Conservation (phyloP, 2,329 filamentous ascomycete species). For the Emergomyces pasteurianus region DNA sequence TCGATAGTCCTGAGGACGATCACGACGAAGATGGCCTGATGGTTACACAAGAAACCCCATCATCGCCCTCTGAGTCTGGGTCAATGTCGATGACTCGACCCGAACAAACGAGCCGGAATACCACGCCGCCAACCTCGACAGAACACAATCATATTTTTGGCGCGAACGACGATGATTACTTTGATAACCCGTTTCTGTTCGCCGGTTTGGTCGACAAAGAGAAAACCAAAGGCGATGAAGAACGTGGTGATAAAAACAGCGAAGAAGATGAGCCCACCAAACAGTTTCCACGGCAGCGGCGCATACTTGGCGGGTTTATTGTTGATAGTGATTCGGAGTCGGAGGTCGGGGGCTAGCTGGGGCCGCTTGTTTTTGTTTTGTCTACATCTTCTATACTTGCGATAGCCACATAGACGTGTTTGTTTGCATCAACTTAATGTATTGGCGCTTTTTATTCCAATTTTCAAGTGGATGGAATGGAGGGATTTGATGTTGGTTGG, state of each 20-base stretch:
- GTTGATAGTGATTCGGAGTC: constrained; percentile 34
- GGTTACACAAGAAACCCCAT: background rate
- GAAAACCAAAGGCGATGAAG: background rate
- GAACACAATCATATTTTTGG: constrained; percentile 19
- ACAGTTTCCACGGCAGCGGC: constrained; percentile 22
- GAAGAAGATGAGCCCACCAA: constrained; percentile 23
- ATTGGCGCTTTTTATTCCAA: no score
- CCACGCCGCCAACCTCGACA: constrained; percentile 16
- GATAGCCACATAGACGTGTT: no score
- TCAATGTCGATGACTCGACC: background rate
- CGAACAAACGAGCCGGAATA: background rate
- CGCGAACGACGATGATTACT: constrained; percentile 17
- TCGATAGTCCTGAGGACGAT: background rate
- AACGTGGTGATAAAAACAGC: constrained; percentile 9
- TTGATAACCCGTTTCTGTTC: constrained; percentile 2
- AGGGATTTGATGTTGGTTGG: background rate
- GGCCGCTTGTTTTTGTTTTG: background rate
- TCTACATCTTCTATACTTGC: no score
- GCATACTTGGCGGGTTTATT: constrained; percentile 28
- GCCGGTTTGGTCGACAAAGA: background rate
- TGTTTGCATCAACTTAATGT: no score
- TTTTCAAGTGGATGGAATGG: background rate
- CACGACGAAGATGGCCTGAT: background rate
- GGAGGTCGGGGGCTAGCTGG: background rate
- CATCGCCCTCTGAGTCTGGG: constrained; percentile 7